Percentiles rank a stretch among this genome's conserved stretches.
Conservation (phyloP, 495 filamentous ascomycete genomes). For the Penicillium salamii region DNA sequence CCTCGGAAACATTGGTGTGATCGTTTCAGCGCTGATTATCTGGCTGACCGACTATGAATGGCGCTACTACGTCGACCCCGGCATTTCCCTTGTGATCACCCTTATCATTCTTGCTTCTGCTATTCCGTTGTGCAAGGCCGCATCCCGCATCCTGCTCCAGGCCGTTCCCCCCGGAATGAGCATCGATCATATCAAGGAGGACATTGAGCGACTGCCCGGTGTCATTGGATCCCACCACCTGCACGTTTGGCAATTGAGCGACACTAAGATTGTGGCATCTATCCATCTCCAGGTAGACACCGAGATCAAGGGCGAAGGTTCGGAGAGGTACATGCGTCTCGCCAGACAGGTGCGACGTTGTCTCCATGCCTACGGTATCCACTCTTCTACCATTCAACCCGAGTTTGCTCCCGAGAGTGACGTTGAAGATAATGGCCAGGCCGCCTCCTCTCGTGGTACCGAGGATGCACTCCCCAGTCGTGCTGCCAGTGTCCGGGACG, state of each 20-base stretch:
- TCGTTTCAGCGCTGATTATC: slow-evolving; percentile 86
- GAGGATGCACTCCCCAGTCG: slow-evolving; percentile 37
- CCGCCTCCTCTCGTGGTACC: slow-evolving; percentile 26
- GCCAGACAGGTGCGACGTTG: slow-evolving; percentile 76
- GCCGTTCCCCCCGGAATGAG: slow-evolving; percentile 84
- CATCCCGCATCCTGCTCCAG: slow-evolving; percentile 90
- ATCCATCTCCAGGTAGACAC: slow-evolving; percentile 87
- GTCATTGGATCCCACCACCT: slow-evolving; percentile 89
- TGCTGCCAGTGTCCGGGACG: slow-evolving; percentile 49
- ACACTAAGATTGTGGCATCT: slow-evolving; percentile 86
- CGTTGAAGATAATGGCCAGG: slow-evolving; percentile 46
- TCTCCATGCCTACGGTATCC: slow-evolving; percentile 92
- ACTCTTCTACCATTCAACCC: slow-evolving; percentile 97
- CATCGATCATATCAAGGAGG: slow-evolving; percentile 85
- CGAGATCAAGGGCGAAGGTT: slow-evolving; percentile 67
- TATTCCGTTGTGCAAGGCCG: slow-evolving; percentile 87
- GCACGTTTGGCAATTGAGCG: slow-evolving; percentile 95
- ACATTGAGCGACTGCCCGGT: slow-evolving; percentile 80
- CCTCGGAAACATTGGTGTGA: slow-evolving; percentile 95
- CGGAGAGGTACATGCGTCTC: slow-evolving; percentile 83
- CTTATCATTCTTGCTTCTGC: slow-evolving; percentile 89
- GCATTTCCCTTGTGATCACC: slow-evolving; percentile 94
- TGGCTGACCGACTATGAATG: slow-evolving; percentile 73
- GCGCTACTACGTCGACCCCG: slow-evolving; percentile 81
- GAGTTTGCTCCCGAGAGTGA: slow-evolving; percentile 72